phyloP scores from a whole-genome alignment of 441 rosid species.

The Erodium moschatum region DNA sequence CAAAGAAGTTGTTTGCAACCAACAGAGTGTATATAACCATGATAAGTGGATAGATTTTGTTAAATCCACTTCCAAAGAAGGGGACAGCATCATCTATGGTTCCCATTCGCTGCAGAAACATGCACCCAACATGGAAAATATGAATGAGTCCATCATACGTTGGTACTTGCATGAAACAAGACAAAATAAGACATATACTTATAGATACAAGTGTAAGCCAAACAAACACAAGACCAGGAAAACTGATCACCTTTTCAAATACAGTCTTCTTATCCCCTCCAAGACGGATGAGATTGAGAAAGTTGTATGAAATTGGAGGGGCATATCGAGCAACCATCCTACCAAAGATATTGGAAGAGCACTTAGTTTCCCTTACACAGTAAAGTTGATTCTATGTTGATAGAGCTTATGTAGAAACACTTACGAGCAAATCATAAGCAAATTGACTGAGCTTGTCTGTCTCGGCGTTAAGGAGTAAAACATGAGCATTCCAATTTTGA shows the following conservation, averaged over 20 bases:
- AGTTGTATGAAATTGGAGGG: conserved; percentile 88
- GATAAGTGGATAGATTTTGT: conserved; percentile 89
- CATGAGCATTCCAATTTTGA: conserved; percentile 94
- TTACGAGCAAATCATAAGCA: conserved; percentile 99
- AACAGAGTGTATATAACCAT: conserved; percentile 89
- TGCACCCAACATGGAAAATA: conserved; percentile 11
- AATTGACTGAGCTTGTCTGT: conserved; percentile 90
- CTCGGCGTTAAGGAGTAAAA: conserved; percentile 93
- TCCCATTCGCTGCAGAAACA: conserved; percentile 80
- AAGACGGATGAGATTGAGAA: conserved; percentile 83
- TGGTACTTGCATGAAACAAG: neutral
- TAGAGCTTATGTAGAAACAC: conserved; percentile 24
- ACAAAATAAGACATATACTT: neutral
- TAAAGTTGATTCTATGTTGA: conserved; percentile 9
- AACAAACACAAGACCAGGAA: conserved; percentile 6
- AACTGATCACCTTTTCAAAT: conserved; percentile 67
- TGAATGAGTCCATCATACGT: conserved; percentile 1
- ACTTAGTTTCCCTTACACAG: conserved; percentile 8
- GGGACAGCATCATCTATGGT: conserved; percentile 78
- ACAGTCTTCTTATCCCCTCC: conserved; percentile 39
- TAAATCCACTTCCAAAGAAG: conserved; percentile 69
- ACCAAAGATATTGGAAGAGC: conserved; percentile 20
- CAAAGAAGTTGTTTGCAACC: conserved; percentile 92
- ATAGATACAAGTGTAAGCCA: neutral
- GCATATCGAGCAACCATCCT: conserved; percentile 99